Base-by-base conservation (phyloP, 345 rosid species). In the Syzygium jambos region DNA sequence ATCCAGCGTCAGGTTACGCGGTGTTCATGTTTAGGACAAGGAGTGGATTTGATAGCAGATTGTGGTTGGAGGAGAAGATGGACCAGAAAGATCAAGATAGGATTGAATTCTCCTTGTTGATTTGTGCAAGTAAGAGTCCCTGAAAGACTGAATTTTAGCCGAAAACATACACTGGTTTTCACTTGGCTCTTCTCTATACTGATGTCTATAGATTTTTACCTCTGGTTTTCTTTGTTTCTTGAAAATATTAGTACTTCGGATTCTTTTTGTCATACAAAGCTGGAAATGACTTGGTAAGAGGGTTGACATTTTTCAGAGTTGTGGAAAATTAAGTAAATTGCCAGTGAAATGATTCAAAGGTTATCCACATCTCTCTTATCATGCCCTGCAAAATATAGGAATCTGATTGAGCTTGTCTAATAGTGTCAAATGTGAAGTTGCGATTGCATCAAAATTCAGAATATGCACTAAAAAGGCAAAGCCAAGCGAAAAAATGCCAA, bases 21-120 rank as follows among this genome's bases (percentile, higher is more conserved):
- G 90, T 89, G 82, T 89, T 89, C 90, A 85, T 87, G 90, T 89
- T 89, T 78, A 61, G 90, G 88, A 89, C 87, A n/a, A 89, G 90
- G 88, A 87, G 87, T 52, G 87, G 85, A 25, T 51, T 89, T 51
- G 90, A 89, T 56, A 84, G 88, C 90, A 85, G 90, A 84, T 55
- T 89, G 85, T 87, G 88, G 90, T 43, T 89, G 57, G 88, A 89
- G 53, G 88, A 89, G 88, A 87, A 87, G 65, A 49, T 85, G 85
- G 55, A 55, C 54, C 88, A 68, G 41, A 86, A 87, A 55, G 90
- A 78, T 21, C 56, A 87, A 14, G 85, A 87, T 38, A 78, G 85
- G 34, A 78, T 21, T 29, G 88, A 89, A 41, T 89, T 89, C 88
- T 87, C 90, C 34, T 85, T 89, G 51, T 49, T 87, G 90, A 89